Evolutionary conservation across 352 stramenopile species (phyloP), one percentile per base, ranked within the genome.

Genomic region (Phytopythium montanum): DNA sequence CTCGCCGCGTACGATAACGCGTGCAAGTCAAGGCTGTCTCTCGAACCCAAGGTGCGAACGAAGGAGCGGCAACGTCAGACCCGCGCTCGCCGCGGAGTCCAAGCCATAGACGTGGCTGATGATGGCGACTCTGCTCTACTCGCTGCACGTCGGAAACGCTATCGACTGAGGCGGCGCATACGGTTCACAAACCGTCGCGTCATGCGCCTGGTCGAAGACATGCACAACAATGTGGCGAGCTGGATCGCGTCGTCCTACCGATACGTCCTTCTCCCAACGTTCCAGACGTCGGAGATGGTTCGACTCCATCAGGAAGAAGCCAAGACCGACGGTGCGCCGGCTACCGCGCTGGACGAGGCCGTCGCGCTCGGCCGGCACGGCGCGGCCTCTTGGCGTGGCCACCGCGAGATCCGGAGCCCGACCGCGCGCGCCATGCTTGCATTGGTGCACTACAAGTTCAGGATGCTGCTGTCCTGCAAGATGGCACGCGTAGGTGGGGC

Each of bases 391-490:
- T 19, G 38, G 13, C 16, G 45, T 8, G 8, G 9, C 5, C 5
- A 45, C 9, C 38, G 54, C 21, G 10, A 16, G 21, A 55, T 66
- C 1, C 44, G 34, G 26, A 65, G 53, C 21, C 26, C 52, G 38
- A 65, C 53, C 12, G 50, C 49, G 25, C 18, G 61, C 61, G 58
- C 0, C 60, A 66, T n/a, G n/a, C n/a, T n/a, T n/a, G n/a, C n/a
- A n/a, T n/a, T n/a, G n/a, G n/a, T n/a, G n/a, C n/a, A n/a, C 36
- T 61, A 41, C 42, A n/a, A 34, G 28, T 66, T 61, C 46, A 66
- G 59, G 46, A 23, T 23, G 59, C 25, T 67, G 16, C 55, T 67
- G 14, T 52, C 45, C 21, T 60, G 57, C 38, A 67, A 67, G 55
- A 60, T 67, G 61, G 29, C 34, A 7, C 54, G 55, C 1, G 44